phyloP scores from a whole-genome alignment of 2,329 filamentous ascomycete genomes.

The Byssochlamys sp. region DNA sequence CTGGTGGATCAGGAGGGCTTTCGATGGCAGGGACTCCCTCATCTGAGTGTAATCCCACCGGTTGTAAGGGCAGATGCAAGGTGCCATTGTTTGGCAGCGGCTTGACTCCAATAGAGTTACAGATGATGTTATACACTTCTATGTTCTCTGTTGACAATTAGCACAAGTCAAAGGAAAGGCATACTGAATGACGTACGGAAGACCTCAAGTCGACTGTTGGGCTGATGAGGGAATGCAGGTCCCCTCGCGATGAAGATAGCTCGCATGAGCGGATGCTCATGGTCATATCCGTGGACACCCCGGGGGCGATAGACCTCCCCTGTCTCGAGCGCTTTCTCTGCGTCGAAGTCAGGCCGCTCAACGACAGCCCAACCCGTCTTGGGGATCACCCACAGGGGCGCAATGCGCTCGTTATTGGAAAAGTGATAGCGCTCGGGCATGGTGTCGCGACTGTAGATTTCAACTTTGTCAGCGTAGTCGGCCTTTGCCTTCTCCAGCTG shows the following conservation, averaged over 20 bases:
- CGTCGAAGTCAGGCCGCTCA: constrained; percentile 65
- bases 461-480: constrained; percentile 54
- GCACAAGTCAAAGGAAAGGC: not conserved
- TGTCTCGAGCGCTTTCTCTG: constrained; percentile 55
- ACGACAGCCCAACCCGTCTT: constrained; percentile 90
- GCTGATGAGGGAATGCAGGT: constrained; percentile 77
- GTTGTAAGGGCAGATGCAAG: constrained; percentile 43
- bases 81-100: constrained; percentile 82
- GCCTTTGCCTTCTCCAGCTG: constrained; percentile 46
- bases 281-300: constrained; percentile 89
- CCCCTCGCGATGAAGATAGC: constrained; percentile 89
- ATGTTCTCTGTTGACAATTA: constrained; percentile 60
- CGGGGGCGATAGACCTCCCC: constrained; percentile 64
- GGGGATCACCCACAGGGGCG: constrained; percentile 87
- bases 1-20: constrained; percentile 24
- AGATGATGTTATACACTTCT: constrained; percentile 89
- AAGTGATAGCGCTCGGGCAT: constrained; percentile 96
- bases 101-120: constrained; percentile 67
- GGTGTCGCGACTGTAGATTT: constrained; percentile 74
- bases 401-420: constrained; percentile 74
- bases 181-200: constrained; percentile 60
- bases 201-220: constrained; percentile 65
- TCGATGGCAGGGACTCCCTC: constrained; percentile 21
- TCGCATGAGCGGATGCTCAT: constrained; percentile 88
- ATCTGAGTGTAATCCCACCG: constrained; percentile 38